Percentiles rank a stretch among this genome's conserved stretches.
Evolutionary conservation across 192 early-diverging fungal species (phyloP).

Genomic region (Pecoramyces ruminantium): DNA sequence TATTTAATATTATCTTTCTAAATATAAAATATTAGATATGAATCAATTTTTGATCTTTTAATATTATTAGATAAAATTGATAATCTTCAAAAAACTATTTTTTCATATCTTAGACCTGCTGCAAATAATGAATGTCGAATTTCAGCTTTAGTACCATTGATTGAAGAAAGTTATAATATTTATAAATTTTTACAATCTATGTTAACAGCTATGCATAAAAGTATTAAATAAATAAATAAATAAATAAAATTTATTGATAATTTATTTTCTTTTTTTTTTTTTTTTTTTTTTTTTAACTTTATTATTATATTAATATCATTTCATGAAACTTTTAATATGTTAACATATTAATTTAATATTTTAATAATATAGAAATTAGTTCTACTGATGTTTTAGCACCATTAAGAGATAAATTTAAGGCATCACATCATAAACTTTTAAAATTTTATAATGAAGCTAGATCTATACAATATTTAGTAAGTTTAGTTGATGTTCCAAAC

Average conservation of each 20-base stretch:
- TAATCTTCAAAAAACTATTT: conserved; percentile 75
- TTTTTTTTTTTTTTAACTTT: not conserved
- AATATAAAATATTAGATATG: conserved; percentile 37
- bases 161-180: conserved; percentile 87
- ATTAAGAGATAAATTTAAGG: conserved; percentile 71
- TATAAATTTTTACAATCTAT: conserved; percentile 92
- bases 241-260: not conserved
- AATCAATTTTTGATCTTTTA: conserved; percentile 90
- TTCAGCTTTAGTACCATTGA: conserved; percentile 85
- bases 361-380: conserved; percentile 11
- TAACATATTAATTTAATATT: conserved; percentile 1
- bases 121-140: conserved; percentile 91
- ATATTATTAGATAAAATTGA: conserved; percentile 81
- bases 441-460: conserved; percentile 86
- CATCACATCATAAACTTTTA: conserved; percentile 66
- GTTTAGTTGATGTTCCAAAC: conserved; percentile 69
- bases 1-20: too few species aligned
- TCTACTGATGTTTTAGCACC: conserved; percentile 75
- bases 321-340: too few species aligned
- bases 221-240: conserved; percentile 19
- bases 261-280: conserved; percentile 13
- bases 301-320: too few species aligned
- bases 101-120: conserved; percentile 58
- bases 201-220: conserved; percentile 87
- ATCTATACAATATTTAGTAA: conserved; percentile 78